These are phyloP conservation scores for Lactuca saligna DNA, from an alignment of 129 eudicot genomes.

Conservation along the genomic window DNA sequence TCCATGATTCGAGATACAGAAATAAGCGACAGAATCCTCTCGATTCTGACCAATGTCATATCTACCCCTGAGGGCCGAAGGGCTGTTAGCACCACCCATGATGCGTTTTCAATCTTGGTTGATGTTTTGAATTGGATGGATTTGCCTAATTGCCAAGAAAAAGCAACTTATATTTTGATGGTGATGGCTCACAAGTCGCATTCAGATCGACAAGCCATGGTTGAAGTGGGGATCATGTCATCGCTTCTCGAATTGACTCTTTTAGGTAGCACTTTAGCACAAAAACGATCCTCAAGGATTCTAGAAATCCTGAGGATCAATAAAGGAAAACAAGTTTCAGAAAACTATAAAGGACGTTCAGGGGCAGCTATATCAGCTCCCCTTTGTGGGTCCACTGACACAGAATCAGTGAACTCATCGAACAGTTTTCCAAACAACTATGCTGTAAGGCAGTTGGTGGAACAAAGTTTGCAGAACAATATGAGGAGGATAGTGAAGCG, in stretches of 20 bases:
- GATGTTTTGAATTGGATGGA: constrained; percentile 86
- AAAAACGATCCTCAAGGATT: constrained; percentile 82
- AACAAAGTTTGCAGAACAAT: constrained; percentile 82
- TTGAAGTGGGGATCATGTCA: constrained; percentile 76
- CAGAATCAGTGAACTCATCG: constrained; percentile 20
- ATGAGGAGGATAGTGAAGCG: constrained; percentile 84
- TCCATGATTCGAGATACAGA: constrained; percentile 56
- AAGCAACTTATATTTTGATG: constrained; percentile 72
- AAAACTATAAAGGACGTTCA: constrained; percentile 27
- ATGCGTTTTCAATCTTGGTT: constrained; percentile 51
- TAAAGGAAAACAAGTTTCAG: constrained; percentile 75
- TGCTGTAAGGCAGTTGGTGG: constrained; percentile 77
- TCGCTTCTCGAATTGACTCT: constrained; percentile 79
- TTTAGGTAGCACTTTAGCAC: constrained; percentile 84
- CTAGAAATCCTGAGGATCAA: constrained; percentile 67
- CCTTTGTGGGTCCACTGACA: constrained; percentile 41
- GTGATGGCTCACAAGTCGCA: constrained; percentile 90
- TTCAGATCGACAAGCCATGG: constrained; percentile 70
- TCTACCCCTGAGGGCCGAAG: constrained; percentile 64
- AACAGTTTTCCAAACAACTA: constrained; percentile 33
- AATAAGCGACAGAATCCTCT: constrained; percentile 64
- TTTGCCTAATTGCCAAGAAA: constrained; percentile 82
- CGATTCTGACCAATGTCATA: constrained; percentile 61
- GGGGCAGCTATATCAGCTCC: constrained; percentile 68
- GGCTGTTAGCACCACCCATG: constrained; percentile 39